Evolutionary conservation across 2,329 filamentous ascomycete species (phyloP).

Genomic region (Fusarium domesticum): DNA sequence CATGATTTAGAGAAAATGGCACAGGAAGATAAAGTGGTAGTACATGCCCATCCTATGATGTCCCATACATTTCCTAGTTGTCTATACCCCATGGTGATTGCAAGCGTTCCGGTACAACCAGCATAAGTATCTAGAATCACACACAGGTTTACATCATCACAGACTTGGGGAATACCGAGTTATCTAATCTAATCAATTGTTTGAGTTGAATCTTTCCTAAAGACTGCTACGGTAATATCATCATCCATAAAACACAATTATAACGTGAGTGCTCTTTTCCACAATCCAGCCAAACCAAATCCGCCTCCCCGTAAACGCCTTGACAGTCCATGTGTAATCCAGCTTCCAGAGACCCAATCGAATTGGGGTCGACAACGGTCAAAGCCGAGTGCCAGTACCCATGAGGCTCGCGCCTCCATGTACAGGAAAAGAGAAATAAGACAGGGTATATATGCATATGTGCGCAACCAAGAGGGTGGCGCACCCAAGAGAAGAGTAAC

Average conservation of each 20-base stretch:
- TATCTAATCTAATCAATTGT: slow-evolving; percentile 8
- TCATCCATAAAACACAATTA: slow-evolving; percentile 25
- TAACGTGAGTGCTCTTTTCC: slow-evolving; percentile 27
- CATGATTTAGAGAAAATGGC: too few relatives aligned
- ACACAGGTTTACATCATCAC: background rate
- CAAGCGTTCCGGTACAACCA: too few relatives aligned
- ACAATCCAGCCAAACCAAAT: slow-evolving; percentile 16
- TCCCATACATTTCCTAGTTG: too few relatives aligned
- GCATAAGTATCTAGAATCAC: too few relatives aligned
- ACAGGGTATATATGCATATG: slow-evolving; percentile 27
- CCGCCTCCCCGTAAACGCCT: slow-evolving; percentile 19
- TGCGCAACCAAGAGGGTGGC: slow-evolving; percentile 5
- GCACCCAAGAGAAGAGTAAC: slow-evolving; percentile 7
- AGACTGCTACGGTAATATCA: slow-evolving; percentile 25
- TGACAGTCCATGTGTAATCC: slow-evolving; percentile 16
- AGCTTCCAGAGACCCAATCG: slow-evolving; percentile 20
- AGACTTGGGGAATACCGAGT: background rate
- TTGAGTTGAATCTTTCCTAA: slow-evolving; percentile 20
- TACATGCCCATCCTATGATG: too few relatives aligned
- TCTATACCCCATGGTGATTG: too few relatives aligned
- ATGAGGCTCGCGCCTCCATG: slow-evolving; percentile 23
- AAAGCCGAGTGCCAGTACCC: slow-evolving; percentile 20
- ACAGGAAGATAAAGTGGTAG: too few relatives aligned
- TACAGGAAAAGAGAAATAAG: slow-evolving; percentile 23
- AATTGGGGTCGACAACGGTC: slow-evolving; percentile 10